A percentile compares a stretch with the other conserved stretches of the same genome.
Conservation (phyloP, 495 filamentous ascomycete species). For the Evansstolkia leycettana region DNA sequence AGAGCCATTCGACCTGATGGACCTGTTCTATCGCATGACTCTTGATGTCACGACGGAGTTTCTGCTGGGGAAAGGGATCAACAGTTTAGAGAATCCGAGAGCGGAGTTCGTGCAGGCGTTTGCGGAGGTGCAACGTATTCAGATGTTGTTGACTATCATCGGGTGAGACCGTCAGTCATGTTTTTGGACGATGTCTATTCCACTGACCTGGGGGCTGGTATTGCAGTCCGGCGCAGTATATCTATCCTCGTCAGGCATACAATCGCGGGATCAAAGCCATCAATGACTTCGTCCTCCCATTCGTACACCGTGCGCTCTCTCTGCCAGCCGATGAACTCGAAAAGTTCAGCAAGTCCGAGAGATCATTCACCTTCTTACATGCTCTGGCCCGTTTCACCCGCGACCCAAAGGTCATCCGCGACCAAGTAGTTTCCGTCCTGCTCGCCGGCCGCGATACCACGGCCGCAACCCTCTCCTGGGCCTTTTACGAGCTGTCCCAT, state of each 20-base stretch:
- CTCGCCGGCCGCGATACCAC: constrained; percentile 34
- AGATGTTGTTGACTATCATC: constrained; percentile 30
- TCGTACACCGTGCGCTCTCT: constrained; percentile 36
- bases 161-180: too few species aligned
- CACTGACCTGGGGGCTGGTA: too few species aligned
- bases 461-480: constrained; percentile 11
- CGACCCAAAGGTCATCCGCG: constrained; percentile 22
- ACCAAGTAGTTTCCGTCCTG: constrained; percentile 21
- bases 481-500: constrained; percentile 46
- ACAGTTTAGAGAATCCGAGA: constrained; percentile 38
- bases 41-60: constrained; percentile 50
- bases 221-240: constrained; percentile 24
- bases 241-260: constrained; percentile 32
- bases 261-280: constrained; percentile 27
- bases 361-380: constrained; percentile 30
- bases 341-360: constrained; percentile 16
- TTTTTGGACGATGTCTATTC: not conserved
- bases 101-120: constrained; percentile 41
- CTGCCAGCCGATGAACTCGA: constrained; percentile 38
- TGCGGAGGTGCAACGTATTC: constrained; percentile 37
- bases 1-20: constrained; percentile 34
- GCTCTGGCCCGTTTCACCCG: constrained; percentile 23
- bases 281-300: constrained; percentile 38
- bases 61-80: constrained; percentile 39
- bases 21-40: constrained; percentile 42